Evolutionary conservation across 1,284 basidiomycete genomes (phyloP).

Genomic region (Ustilago tritici): DNA sequence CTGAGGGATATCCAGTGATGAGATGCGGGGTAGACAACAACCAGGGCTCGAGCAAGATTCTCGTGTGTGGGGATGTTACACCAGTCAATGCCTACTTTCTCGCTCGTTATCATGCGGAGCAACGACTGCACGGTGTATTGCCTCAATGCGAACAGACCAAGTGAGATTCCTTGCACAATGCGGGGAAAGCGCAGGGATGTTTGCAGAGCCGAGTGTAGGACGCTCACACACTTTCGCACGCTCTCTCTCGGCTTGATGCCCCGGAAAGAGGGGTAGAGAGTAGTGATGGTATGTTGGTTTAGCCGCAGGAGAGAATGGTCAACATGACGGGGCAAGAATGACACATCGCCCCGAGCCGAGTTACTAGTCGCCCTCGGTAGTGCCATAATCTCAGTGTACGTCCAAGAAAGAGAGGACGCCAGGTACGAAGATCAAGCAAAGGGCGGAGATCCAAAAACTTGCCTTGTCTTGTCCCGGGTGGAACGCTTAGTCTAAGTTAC

Average conservation of each 20-base stretch:
- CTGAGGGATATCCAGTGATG: not conserved
- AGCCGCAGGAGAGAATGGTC: not conserved
- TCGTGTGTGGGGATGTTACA: not conserved
- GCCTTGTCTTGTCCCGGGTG: slow-evolving; percentile 3
- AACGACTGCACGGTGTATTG: too few species aligned
- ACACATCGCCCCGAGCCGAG: slow-evolving; percentile 12
- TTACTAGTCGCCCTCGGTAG: not conserved
- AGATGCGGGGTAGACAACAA: not conserved
- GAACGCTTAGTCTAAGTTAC: not conserved
- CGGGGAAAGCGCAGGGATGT: not conserved
- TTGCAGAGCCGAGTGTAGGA: not conserved
- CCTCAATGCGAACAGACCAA: not conserved
- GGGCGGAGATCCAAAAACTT: not conserved
- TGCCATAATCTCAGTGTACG: not conserved
- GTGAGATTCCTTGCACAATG: not conserved
- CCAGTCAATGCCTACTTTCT: too few species aligned
- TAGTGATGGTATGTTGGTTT: not conserved
- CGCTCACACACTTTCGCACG: not conserved
- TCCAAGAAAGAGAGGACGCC: not conserved
- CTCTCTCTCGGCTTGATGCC: not conserved
- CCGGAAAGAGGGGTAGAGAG: not conserved
- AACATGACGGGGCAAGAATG: slow-evolving; percentile 23
- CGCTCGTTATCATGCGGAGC: too few species aligned
- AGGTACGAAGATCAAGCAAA: slow-evolving; percentile 6
- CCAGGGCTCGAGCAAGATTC: not conserved